These are phyloP conservation scores for Pseudevernia furfuracea DNA, from an alignment of 495 filamentous ascomycete genomes.

Conservation along the genomic window DNA sequence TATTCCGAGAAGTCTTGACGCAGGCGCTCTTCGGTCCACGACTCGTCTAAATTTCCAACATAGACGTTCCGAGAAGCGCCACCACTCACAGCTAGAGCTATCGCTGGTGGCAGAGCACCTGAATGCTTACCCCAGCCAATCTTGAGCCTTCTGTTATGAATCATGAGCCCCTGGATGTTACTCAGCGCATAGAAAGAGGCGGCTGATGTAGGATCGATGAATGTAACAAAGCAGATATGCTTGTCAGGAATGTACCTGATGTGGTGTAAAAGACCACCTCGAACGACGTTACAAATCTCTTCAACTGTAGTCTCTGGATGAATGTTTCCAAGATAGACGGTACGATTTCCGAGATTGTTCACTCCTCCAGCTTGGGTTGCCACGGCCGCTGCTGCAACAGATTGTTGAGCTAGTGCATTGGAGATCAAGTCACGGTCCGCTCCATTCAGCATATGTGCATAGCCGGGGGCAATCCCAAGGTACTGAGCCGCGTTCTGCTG, in stretches of 20 bases:
- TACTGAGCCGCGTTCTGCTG: slow-evolving; percentile 99
- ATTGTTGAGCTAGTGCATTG: slow-evolving; percentile 92
- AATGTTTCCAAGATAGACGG: slow-evolving; percentile 97
- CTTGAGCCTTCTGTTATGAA: slow-evolving; percentile 95
- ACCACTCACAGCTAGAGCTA: slow-evolving; percentile 91
- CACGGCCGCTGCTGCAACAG: slow-evolving; percentile 91
- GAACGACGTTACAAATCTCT: slow-evolving; percentile 95
- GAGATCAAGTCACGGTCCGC: slow-evolving; percentile 94
- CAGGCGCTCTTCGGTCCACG: slow-evolving; percentile 91
- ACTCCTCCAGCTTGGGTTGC: slow-evolving; percentile 93
- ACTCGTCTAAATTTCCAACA: slow-evolving; percentile 93
- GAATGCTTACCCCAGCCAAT: slow-evolving; percentile 99
- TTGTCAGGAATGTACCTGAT: slow-evolving; percentile 99
- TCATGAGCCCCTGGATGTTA: slow-evolving; percentile 96
- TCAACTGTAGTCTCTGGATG: slow-evolving; percentile 98
- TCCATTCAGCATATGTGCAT: slow-evolving; percentile 89
- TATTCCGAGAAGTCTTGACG: slow-evolving; percentile 96
- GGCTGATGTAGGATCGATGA: slow-evolving; percentile 96
- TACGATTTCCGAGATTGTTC: slow-evolving; percentile 94
- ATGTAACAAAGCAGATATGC: slow-evolving; percentile 99
- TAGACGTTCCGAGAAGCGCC: slow-evolving; percentile 95
- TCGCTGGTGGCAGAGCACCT: slow-evolving; percentile 89
- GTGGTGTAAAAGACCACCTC: slow-evolving; percentile 88
- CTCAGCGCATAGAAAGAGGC: slow-evolving; percentile 96
- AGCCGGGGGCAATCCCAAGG: slow-evolving; percentile 93